Evolutionary conservation across 768 basidiomycete genomes (phyloP).

Genomic region (Hirschioporus abietinus): DNA sequence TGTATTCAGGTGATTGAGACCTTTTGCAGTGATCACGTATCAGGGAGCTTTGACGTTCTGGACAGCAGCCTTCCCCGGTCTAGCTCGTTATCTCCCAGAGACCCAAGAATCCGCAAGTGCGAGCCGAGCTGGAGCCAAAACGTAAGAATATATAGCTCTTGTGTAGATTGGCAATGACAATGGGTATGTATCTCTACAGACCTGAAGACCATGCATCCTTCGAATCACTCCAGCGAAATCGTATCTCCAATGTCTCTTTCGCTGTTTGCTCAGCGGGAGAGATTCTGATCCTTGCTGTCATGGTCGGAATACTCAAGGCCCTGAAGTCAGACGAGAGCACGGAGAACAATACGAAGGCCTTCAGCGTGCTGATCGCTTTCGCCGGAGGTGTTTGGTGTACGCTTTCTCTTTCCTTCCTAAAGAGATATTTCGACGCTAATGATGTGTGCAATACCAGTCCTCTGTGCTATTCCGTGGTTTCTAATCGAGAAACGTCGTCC

Average conservation of each 20-base stretch:
- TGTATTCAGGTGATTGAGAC: constrained; percentile 12
- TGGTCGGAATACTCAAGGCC: constrained; percentile 71
- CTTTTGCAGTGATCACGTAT: constrained; percentile 57
- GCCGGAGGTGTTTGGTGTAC: constrained; percentile 71
- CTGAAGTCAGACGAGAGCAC: constrained; percentile 54
- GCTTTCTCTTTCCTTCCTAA: constrained; percentile 19
- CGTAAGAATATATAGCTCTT: constrained; percentile 27
- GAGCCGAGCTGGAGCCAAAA: constrained; percentile 37
- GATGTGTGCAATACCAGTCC: constrained; percentile 30
- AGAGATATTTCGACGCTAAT: not conserved
- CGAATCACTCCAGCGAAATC: constrained; percentile 64
- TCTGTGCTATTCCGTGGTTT: constrained; percentile 73
- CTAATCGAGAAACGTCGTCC: constrained; percentile 61
- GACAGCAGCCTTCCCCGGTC: constrained; percentile 78
- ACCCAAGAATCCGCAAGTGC: constrained; percentile 47
- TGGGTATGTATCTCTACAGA: constrained; percentile 22
- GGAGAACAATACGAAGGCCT: constrained; percentile 69
- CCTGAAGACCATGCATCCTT: constrained; percentile 45
- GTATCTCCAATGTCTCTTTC: constrained; percentile 73
- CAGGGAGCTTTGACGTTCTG: constrained; percentile 77
- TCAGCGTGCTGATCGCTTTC: constrained; percentile 75
- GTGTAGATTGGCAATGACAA: not conserved
- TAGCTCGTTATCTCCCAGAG: constrained; percentile 65
- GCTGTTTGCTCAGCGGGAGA: constrained; percentile 66
- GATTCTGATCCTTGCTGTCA: constrained; percentile 61